Conservation (phyloP, 805 yeast species). For the Metschnikowia cubensis region DNA sequence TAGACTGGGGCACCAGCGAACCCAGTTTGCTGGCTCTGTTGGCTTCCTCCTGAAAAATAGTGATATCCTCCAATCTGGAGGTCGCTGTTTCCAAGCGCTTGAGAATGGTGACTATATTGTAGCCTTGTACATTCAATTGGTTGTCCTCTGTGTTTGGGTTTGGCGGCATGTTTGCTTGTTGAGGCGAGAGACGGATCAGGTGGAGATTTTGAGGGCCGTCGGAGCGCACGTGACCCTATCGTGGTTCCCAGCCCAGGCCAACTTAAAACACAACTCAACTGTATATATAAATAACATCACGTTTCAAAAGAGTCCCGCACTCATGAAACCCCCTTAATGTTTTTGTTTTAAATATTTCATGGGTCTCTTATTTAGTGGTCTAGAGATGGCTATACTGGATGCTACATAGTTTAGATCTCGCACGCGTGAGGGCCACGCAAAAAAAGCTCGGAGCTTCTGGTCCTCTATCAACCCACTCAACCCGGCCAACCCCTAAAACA, state of each 20-base stretch:
- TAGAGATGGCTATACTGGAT: too few relatives aligned
- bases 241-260: not conserved
- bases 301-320: too few relatives aligned
- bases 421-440: not conserved
- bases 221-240: slow-evolving; percentile 7
- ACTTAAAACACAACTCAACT: too few relatives aligned
- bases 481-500: not conserved
- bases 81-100: slow-evolving; percentile 87
- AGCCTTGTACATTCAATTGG: slow-evolving; percentile 68
- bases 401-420: not conserved
- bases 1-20: slow-evolving; percentile 6
- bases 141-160: slow-evolving; percentile 37
- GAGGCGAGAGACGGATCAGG: not conserved
- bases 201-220: slow-evolving; percentile 3
- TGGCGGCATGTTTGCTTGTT: slow-evolving; percentile 8
- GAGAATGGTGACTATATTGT: slow-evolving; percentile 72
- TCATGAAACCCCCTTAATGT: too few relatives aligned
- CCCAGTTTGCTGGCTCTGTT: slow-evolving; percentile 21
- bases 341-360: too few relatives aligned
- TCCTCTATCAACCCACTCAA: not conserved
- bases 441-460: slow-evolving; percentile 10
- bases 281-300: too few relatives aligned
- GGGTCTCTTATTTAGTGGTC: too few relatives aligned
- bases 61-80: slow-evolving; percentile 84
- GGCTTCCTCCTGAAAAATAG: slow-evolving; percentile 68